Evolutionary conservation across 208 protist species (phyloP).

Genomic region (Crithidia fasciculata): DNA sequence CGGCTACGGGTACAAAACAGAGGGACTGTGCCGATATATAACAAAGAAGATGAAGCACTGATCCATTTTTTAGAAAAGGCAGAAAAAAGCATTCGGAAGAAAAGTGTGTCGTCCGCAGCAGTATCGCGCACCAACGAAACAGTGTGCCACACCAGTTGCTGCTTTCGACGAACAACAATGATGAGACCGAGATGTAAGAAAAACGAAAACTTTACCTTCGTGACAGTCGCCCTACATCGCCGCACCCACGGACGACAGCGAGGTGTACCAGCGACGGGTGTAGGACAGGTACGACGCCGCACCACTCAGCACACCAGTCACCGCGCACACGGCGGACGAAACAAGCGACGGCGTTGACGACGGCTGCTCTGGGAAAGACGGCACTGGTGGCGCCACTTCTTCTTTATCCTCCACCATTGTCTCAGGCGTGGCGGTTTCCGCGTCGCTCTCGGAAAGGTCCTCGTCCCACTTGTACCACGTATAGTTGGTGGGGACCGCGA

Average conservation of each 20-base stretch:
- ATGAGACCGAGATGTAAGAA: no score
- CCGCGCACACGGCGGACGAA: background rate
- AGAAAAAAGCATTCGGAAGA: background rate
- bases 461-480: slow-evolving; percentile 17
- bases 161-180: no score
- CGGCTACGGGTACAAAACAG: no score
- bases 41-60: no score
- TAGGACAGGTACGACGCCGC: slow-evolving; percentile 3
- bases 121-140: background rate
- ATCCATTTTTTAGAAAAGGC: background rate
- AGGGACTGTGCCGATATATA: no score
- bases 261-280: slow-evolving; percentile 12
- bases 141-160: background rate
- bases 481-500: background rate
- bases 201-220: background rate
- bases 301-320: background rate
- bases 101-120: background rate
- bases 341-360: no score
- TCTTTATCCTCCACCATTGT: background rate
- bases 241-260: slow-evolving; percentile 2
- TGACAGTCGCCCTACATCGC: background rate
- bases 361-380: no score
- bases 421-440: background rate
- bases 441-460: slow-evolving; percentile 1
- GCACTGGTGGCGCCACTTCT: no score